Conservation (phyloP, 345 rosid genomes). For the Aquilaria yunnanensis region DNA sequence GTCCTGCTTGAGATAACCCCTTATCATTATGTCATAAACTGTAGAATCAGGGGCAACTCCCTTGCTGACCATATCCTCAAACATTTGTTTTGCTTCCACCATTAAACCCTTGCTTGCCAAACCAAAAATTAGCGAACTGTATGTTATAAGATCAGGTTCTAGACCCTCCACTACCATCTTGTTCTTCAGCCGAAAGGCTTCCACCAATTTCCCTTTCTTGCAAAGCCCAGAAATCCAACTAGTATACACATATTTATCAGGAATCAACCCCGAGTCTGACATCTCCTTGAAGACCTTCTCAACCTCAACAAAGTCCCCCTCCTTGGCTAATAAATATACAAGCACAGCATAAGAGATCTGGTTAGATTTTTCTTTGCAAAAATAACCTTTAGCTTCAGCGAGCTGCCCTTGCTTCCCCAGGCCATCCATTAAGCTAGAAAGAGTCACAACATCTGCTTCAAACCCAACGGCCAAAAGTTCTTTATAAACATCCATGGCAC, state of each 20-base stretch:
- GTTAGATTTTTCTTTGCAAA: constrained; percentile 34
- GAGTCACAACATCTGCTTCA: constrained; percentile 36
- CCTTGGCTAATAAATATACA: constrained; percentile 31
- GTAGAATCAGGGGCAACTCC: constrained; percentile 28
- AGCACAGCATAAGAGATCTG: constrained; percentile 34
- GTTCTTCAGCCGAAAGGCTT: constrained; percentile 35
- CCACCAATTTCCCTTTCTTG: constrained; percentile 32
- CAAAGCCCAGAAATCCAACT: constrained; percentile 43
- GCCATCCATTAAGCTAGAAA: constrained; percentile 37
- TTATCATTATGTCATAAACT: constrained; percentile 35
- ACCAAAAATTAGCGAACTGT: constrained; percentile 35
- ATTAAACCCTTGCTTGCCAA: constrained; percentile 32
- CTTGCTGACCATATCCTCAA: constrained; percentile 32
- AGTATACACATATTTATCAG: constrained; percentile 42
- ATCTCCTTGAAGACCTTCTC: constrained; percentile 28
- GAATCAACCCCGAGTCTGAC: constrained; percentile 30
- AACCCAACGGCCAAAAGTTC: constrained; percentile 23
- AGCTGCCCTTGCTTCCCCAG: constrained; percentile 29
- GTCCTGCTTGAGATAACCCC: constrained; percentile 30
- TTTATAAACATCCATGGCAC: constrained; percentile 18
- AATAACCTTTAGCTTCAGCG: constrained; percentile 32
- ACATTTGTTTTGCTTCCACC: constrained; percentile 39
- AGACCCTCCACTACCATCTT: constrained; percentile 42
- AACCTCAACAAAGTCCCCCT: constrained; percentile 35
- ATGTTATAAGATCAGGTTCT: constrained; percentile 29